Percentiles rank a stretch among this genome's conserved stretches.
Conservation (phyloP, 225 moss, liverwort and hornwort genomes). For the Rhytidiadelphus loreus region DNA sequence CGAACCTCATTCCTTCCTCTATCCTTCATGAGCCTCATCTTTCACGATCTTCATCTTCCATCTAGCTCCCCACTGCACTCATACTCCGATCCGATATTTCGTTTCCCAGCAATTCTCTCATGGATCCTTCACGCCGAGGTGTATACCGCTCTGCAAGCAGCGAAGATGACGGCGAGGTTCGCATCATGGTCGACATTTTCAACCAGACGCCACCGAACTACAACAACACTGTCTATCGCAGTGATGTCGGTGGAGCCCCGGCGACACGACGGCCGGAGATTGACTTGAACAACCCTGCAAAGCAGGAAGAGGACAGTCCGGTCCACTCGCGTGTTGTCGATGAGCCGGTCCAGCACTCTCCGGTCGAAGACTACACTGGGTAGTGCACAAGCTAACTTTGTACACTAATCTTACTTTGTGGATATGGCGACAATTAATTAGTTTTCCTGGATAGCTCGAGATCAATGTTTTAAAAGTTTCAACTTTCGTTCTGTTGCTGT, state of each 20-base stretch:
- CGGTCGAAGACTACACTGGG: not conserved
- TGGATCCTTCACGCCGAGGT: not conserved
- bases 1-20: not conserved
- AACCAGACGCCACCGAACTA: not conserved
- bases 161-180: not conserved
- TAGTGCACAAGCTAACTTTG: not conserved
- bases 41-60: not conserved
- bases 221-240: not conserved
- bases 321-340: no score
- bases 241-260: not conserved
- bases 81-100: not conserved
- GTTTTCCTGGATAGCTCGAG: not conserved
- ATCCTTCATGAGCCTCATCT: not conserved
- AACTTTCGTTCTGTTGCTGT: not conserved
- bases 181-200: not conserved
- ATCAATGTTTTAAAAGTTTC: not conserved
- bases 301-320: not conserved
- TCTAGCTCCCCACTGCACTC: not conserved
- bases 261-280: not conserved
- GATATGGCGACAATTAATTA: not conserved
- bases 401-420: not conserved
- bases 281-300: not conserved
- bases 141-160: not conserved
- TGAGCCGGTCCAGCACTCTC: not conserved
- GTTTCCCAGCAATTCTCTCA: not conserved